Evolutionary conservation across 495 filamentous ascomycete genomes (phyloP), one percentile per base, ranked within the genome.

Genomic region (Daldinia vernicosa): DNA sequence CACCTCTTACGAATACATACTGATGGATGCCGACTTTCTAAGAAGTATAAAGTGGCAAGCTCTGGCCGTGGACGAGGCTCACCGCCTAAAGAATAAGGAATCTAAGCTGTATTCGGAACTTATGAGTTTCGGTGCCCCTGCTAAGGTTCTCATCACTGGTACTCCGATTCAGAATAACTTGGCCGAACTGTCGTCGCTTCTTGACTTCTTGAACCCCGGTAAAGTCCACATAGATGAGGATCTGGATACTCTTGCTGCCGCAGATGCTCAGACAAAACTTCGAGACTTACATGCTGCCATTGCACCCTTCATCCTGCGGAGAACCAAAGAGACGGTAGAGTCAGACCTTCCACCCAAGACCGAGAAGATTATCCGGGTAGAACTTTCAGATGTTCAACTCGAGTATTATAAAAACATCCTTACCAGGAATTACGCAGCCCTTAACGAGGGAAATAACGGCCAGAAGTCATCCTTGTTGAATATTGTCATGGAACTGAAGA

Each of bases 401-500:
- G 94, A 98, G 60, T 98, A 98, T 75, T 99, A 99, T 80, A 98
- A 97, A 75, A 98, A 98, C 75, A 98, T 99, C 67, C 86, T 99
- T 9, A 98, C 96, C 0, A 88, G 93, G 56, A 99, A 99, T 71
- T 99, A 98, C 74, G 91, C 93, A 28, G 95, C 95, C 7, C 86
- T 99, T 53, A 97, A 96, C 74, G 89, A 95, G 71, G 95, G 93
- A 22, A 88, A 89, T 27, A 93, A 87, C 56, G 95, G 94, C 7
- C 90, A 92, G 75, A 97, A 97, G 78, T 93, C 95, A 69, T 97
- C 94, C 1, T 81, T 98, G n/a, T 80, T 98, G 60, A 99, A 99
- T 80, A 97, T 99, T 76, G 97, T 98, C 86, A 99, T 99, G 95
- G 96, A 99, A 77, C 79, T 99, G 73, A 98, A 98, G 84, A 99